Percentiles rank a stretch among this genome's conserved stretches.
phyloP scores from a whole-genome alignment of 1,284 basidiomycete species.

The Coniferiporia sulphurascens region DNA sequence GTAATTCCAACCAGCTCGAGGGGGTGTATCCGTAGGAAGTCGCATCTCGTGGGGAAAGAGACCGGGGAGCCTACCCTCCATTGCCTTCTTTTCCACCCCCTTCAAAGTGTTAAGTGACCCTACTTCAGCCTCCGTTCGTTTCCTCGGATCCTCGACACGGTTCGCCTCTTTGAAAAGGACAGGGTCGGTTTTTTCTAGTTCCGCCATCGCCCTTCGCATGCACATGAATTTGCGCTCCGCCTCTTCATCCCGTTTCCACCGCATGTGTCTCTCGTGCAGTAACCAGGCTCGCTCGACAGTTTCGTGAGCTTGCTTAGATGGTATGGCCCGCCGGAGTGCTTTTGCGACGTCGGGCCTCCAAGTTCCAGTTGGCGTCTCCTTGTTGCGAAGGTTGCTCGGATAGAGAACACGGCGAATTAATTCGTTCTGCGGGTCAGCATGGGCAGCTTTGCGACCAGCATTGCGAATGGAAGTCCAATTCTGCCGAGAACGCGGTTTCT shows the following conservation, averaged over 20 bases:
- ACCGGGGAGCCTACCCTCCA: conserved; percentile 76
- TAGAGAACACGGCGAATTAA: conserved; percentile 76
- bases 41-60: conserved; percentile 80
- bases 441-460: conserved; percentile 21
- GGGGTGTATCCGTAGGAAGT: conserved; percentile 74
- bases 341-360: conserved; percentile 73
- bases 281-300: conserved; percentile 93
- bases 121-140: conserved; percentile 51
- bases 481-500: not conserved
- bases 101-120: conserved; percentile 58
- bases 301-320: conserved; percentile 84
- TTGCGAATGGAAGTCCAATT: conserved; percentile 9
- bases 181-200: conserved; percentile 64
- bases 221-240: conserved; percentile 68
- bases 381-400: conserved; percentile 66
- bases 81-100: conserved; percentile 60
- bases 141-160: conserved; percentile 67
- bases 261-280: conserved; percentile 70
- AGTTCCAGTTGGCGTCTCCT: conserved; percentile 69
- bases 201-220: conserved; percentile 79
- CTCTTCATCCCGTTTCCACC: conserved; percentile 64
- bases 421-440: conserved; percentile 60
- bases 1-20: conserved; percentile 72
- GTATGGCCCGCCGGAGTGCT: conserved; percentile 71
- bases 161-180: conserved; percentile 72